A percentile compares a stretch with the other conserved stretches of the same genome.
Conservation (phyloP, 2,329 filamentous ascomycete species). For the Colletotrichum euphorbiae region DNA sequence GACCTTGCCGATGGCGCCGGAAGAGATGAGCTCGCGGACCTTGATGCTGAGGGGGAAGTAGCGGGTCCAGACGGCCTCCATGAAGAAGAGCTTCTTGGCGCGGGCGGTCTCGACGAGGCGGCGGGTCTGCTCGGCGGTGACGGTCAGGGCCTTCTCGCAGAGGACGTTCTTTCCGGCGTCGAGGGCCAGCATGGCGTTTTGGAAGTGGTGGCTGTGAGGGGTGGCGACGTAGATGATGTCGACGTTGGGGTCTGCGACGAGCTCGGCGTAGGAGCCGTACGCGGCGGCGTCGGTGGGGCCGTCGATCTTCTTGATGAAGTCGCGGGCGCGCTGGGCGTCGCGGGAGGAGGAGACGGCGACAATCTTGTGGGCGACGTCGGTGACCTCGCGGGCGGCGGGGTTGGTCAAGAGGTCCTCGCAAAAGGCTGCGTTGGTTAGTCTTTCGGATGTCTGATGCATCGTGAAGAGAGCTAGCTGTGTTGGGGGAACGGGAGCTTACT, state of each 20-base stretch:
- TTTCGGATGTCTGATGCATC: background rate
- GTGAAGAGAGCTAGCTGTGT: background rate
- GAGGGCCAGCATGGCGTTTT: conserved; percentile 87
- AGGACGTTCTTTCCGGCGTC: conserved; percentile 88
- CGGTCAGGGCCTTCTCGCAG: conserved; percentile 91
- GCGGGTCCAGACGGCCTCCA: conserved; percentile 92
- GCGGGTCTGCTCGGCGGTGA: conserved; percentile 81
- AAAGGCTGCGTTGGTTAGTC: conserved; percentile 61
- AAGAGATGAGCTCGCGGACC: conserved; percentile 72
- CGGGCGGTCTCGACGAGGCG: conserved; percentile 78
- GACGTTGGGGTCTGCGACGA: conserved; percentile 81
- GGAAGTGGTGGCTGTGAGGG: conserved; percentile 92
- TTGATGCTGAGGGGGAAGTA: conserved; percentile 88
- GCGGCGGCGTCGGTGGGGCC: conserved; percentile 75
- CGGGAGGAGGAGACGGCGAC: conserved; percentile 84
- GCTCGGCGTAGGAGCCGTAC: conserved; percentile 85
- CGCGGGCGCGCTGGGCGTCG: conserved; percentile 74
- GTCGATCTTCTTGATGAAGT: conserved; percentile 78
- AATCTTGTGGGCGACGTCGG: conserved; percentile 81
- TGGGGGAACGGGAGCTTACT: conserved; percentile 53
- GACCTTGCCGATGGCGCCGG: conserved; percentile 68
- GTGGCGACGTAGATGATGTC: conserved; percentile 92
- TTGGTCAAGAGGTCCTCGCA: conserved; percentile 83
- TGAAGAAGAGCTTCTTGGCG: conserved; percentile 79
- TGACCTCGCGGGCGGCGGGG: conserved; percentile 74